These are phyloP conservation scores for Penicillium oxalicum DNA, from an alignment of 2,329 filamentous ascomycete genomes.

Conservation along the genomic window DNA sequence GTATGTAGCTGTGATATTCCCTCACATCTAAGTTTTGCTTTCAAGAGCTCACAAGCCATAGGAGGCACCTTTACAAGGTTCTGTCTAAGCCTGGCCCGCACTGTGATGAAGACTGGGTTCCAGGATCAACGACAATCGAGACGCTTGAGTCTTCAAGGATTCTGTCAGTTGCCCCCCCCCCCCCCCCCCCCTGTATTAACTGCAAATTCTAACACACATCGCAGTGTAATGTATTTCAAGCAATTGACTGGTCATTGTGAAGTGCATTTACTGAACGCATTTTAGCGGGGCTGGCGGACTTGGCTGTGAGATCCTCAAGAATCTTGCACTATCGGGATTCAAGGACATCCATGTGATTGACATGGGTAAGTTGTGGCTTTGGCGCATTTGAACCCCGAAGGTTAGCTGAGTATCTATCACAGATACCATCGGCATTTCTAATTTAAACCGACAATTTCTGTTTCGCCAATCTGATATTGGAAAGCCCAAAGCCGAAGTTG, in stretches of 20 bases:
- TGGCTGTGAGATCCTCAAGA: constrained; percentile 94
- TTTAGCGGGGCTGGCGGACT: constrained; percentile 82
- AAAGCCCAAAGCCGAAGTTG: constrained; percentile 87
- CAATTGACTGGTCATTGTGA: not conserved
- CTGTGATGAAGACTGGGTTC: constrained; percentile 59
- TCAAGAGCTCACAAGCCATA: constrained; percentile 33
- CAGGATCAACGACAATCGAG: constrained; percentile 48
- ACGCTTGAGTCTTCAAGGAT: constrained; percentile 66
- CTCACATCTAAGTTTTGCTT: too few relatives aligned
- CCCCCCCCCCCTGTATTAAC: not conserved
- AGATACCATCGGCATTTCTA: constrained; percentile 98
- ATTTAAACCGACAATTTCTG: constrained; percentile 94
- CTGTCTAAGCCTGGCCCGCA: constrained; percentile 73
- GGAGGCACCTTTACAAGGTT: constrained; percentile 79
- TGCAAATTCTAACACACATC: constrained; percentile 16
- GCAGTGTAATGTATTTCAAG: constrained; percentile 48
- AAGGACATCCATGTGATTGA: constrained; percentile 98
- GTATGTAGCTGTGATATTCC: constrained; percentile 3
- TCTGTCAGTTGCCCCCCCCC: constrained; percentile 48
- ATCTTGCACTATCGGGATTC: constrained; percentile 90
- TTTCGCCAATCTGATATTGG: constrained; percentile 90
- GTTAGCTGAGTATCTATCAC: not conserved
- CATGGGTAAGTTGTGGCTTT: constrained; percentile 62
- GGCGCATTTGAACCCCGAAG: not conserved
- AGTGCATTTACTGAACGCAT: not conserved